A percentile compares a stretch with the other conserved stretches of the same genome.
phyloP scores from a whole-genome alignment of 208 protist species.

The Trichomonas vaginalis region DNA sequence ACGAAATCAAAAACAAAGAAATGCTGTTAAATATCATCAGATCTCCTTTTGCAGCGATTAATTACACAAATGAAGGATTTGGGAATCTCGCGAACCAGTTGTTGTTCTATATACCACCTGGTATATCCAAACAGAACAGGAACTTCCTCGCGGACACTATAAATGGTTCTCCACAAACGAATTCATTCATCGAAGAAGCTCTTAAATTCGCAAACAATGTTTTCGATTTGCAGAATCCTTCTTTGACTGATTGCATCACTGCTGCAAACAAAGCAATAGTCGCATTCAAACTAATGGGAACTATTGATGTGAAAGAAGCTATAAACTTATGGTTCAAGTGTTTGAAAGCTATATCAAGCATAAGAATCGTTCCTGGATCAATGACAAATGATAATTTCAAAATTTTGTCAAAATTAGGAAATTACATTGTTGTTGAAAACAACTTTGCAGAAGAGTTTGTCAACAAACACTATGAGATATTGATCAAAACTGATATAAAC shows the following conservation, averaged over 20 bases:
- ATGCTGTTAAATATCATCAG: background rate
- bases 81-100: background rate
- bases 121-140: background rate
- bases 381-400: background rate
- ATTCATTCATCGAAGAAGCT: background rate
- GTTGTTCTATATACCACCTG: background rate
- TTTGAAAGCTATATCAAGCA: background rate
- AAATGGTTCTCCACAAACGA: background rate
- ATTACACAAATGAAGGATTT: background rate
- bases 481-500: background rate
- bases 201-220: background rate
- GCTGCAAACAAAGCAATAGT: background rate
- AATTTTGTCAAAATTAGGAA: background rate
- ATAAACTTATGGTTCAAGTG: background rate
- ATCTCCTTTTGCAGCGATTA: background rate
- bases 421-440: background rate
- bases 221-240: background rate
- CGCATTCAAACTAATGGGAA: background rate
- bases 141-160: background rate
- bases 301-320: background rate
- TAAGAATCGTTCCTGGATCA: background rate
- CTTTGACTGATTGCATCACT: background rate
- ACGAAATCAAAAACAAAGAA: background rate
- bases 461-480: background rate
- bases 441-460: background rate